Percentiles rank a stretch among this genome's conserved stretches.
These are phyloP conservation scores for Eleusine coracana DNA, from an alignment of 176 grass and related monocot genomes.

Conservation along the genomic window DNA sequence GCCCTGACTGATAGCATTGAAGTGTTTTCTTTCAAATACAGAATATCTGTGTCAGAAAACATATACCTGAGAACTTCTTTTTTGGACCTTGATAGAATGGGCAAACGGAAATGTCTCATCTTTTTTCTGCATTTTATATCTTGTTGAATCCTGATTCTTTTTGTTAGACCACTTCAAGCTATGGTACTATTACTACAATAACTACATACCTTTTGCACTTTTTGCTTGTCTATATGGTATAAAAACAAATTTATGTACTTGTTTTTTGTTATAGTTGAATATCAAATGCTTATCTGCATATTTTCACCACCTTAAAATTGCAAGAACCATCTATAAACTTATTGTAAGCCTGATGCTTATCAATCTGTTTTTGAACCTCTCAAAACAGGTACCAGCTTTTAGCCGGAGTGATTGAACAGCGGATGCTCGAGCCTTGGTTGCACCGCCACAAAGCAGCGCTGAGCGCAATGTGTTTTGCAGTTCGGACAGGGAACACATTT, in stretches of 20 bases:
- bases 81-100: neutral
- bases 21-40: neutral
- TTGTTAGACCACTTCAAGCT: neutral
- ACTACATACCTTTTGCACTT: constrained; percentile 8
- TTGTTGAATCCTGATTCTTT: neutral
- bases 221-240: neutral
- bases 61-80: neutral
- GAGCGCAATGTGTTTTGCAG: constrained; percentile 86
- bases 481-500: constrained; percentile 95
- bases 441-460: constrained; percentile 71
- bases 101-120: neutral
- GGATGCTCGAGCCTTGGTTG: constrained; percentile 84
- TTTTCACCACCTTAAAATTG: neutral
- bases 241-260: too few species aligned
- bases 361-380: constrained; percentile 17
- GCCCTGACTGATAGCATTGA: neutral
- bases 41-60: neutral
- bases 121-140: constrained; percentile 1
- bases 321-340: neutral
- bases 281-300: neutral
- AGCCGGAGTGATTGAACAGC: constrained; percentile 93
- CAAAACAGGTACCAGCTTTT: constrained; percentile 84
- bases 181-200: neutral
- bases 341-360: neutral
- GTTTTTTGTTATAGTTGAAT: neutral